phyloP scores from a whole-genome alignment of 2,329 filamentous ascomycete genomes.

The Teratosphaeria viscida region DNA sequence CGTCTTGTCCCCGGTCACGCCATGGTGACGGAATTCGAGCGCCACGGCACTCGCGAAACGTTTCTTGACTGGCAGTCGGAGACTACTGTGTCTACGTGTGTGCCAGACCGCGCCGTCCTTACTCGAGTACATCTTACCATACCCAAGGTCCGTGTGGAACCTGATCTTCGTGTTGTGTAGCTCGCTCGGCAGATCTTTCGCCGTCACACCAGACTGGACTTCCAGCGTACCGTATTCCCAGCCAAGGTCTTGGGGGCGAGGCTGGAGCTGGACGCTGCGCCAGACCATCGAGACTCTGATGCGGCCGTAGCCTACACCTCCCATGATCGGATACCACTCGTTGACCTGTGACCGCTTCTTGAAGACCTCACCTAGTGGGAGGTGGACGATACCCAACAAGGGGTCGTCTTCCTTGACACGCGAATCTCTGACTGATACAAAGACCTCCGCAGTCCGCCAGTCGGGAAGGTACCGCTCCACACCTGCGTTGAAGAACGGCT shows the following conservation, averaged over 20 bases:
- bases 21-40: conserved; percentile 47
- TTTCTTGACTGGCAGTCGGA: conserved; percentile 49
- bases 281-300: conserved; percentile 62
- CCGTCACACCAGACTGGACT: conserved; percentile 43
- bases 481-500: conserved; percentile 69
- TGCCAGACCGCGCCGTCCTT: conserved; percentile 41
- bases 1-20: conserved; percentile 43
- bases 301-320: conserved; percentile 62
- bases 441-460: conserved; percentile 56
- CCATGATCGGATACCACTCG: conserved; percentile 55
- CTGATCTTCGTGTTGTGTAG: conserved; percentile 44
- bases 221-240: conserved; percentile 66
- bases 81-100: conserved; percentile 34
- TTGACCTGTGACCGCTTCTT: conserved; percentile 54
- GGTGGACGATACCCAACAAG: conserved; percentile 58
- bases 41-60: conserved; percentile 50
- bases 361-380: conserved; percentile 54
- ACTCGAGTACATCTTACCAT: conserved; percentile 47
- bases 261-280: conserved; percentile 55
- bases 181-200: conserved; percentile 38
- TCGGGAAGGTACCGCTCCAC: conserved; percentile 63
- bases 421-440: conserved; percentile 56
- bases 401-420: conserved; percentile 60
- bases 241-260: conserved; percentile 49
- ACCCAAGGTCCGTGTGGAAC: conserved; percentile 47